Base-by-base conservation (phyloP, 768 basidiomycete genomes). In the Hypholoma fasciculare region DNA sequence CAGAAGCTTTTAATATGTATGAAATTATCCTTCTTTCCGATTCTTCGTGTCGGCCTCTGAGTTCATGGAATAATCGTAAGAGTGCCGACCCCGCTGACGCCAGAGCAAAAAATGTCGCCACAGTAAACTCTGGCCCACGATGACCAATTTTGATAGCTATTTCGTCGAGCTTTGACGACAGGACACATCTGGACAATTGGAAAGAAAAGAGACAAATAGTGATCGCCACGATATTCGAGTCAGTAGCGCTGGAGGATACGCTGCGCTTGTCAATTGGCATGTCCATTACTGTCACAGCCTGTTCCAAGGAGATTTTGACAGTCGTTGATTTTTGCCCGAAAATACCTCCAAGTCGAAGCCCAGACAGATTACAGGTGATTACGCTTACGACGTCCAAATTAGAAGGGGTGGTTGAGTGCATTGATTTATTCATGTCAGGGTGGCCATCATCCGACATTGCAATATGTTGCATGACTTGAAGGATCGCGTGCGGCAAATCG, bases 401-500 rank as follows among this genome's bases (percentile, higher is more conserved):
- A 14, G 70, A 69, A 30, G 69, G 27, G 9, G 61, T 54, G 7
- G 52, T 42, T 37, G 64, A 61, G 23, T 68, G 57, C 43, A 61
- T 43, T 13, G 63, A 57, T 56, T 63, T 65, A 52, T 63, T 66
- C 16, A 70, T 66, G 49, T 63, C 61, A 7, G 72, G 69, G 46
- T 67, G 66, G n/a, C 72, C 68, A 30, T 68, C 74, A 26, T 75
- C 72, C 9, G 65, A 62, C 49, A 77, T 65, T 39, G 74, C 64
- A 40, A 84, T 68, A 54, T 81, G 81, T 44, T 86, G 87, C 39
- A 83, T 60, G 17, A 81, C 61, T 55, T 72, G 76, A n/a, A 83
- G 46, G 38, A 67, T 73, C 8, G 76, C 60, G 4, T 71, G 74
- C 11, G 78, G 72, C 16, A 87, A 42, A 6, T 66, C 63, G 27